Evolutionary conservation across 1,284 basidiomycete genomes (phyloP).

Genomic region (Ustilago sp.): DNA sequence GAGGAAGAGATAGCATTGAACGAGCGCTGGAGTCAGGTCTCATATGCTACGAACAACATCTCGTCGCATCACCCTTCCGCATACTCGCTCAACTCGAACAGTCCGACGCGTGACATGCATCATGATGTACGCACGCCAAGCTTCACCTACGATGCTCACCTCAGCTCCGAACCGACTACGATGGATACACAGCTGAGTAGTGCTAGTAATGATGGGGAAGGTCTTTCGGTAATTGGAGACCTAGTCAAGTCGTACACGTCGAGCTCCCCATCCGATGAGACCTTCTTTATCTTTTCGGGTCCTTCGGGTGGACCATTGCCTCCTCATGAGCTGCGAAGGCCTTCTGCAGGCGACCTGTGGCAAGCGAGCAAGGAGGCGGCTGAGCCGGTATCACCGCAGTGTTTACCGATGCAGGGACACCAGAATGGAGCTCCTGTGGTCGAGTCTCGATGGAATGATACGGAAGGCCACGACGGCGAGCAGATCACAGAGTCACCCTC

Average conservation of each 20-base stretch:
- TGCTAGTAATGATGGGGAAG: conserved; percentile 14
- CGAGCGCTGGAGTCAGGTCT: conserved; percentile 35
- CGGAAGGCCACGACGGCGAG: not conserved
- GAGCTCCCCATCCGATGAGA: conserved; percentile 32
- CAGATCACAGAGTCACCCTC: not conserved
- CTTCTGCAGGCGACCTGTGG: not conserved
- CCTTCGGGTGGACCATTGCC: not conserved
- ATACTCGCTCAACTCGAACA: conserved; percentile 19
- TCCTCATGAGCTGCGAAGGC: not conserved
- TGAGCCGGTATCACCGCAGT: not conserved
- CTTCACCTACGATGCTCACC: conserved; percentile 31
- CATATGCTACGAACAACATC: conserved; percentile 12
- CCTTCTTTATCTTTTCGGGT: conserved; percentile 22
- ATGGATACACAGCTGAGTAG: conserved; percentile 36
- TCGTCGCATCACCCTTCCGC: conserved; percentile 19
- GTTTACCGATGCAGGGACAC: not conserved
- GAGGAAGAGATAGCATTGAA: conserved; percentile 8
- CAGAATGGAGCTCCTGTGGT: not conserved
- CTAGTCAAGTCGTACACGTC: conserved; percentile 31
- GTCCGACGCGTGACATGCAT: conserved; percentile 13
- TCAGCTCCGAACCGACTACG: conserved; percentile 34
- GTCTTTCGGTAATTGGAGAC: conserved; percentile 23
- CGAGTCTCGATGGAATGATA: not conserved
- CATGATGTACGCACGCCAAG: conserved; percentile 23
- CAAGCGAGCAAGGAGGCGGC: not conserved